Conservation (phyloP, 2,329 filamentous ascomycete genomes). For the Diaporthe ampelina region DNA sequence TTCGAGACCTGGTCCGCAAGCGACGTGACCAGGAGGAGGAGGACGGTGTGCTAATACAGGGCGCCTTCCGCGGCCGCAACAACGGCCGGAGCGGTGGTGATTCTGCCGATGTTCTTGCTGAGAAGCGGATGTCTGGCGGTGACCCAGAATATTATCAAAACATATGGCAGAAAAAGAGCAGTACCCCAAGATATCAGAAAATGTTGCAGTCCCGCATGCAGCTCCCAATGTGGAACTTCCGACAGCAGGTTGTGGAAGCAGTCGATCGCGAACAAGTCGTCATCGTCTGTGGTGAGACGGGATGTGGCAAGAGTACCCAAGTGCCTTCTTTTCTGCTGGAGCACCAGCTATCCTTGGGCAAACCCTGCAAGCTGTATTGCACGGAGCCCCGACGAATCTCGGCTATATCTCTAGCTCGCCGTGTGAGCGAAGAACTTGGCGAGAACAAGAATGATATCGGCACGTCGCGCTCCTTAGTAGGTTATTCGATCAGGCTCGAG, state of each 20-base stretch:
- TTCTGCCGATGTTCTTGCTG: constrained; percentile 61
- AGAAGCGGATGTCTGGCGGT: constrained; percentile 56
- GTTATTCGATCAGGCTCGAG: constrained; percentile 94
- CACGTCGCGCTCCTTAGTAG: constrained; percentile 85
- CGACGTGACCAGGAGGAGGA: constrained; percentile 78
- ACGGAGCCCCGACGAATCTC: constrained; percentile 97
- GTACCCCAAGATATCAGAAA: constrained; percentile 74
- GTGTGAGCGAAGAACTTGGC: constrained; percentile 95
- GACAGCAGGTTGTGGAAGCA: constrained; percentile 80
- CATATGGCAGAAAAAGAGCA: constrained; percentile 72
- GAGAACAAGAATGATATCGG: constrained; percentile 87
- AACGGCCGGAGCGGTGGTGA: constrained; percentile 62
- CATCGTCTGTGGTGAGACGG: constrained; percentile 96
- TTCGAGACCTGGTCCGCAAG: constrained; percentile 79
- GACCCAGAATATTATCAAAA: constrained; percentile 66
- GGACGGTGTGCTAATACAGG: constrained; percentile 81
- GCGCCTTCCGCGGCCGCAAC: constrained; percentile 78
- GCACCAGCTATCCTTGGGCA: constrained; percentile 84
- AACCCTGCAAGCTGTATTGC: constrained; percentile 91
- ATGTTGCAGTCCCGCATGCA: constrained; percentile 86
- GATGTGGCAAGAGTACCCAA: constrained; percentile 97
- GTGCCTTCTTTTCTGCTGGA: constrained; percentile 96
- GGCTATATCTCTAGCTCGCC: constrained; percentile 90
- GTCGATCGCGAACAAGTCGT: constrained; percentile 87
- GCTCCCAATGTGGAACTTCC: constrained; percentile 91